Evolutionary conservation across 2,329 filamentous ascomycete species (phyloP).

Genomic region (Pseudocercospora eumusae): DNA sequence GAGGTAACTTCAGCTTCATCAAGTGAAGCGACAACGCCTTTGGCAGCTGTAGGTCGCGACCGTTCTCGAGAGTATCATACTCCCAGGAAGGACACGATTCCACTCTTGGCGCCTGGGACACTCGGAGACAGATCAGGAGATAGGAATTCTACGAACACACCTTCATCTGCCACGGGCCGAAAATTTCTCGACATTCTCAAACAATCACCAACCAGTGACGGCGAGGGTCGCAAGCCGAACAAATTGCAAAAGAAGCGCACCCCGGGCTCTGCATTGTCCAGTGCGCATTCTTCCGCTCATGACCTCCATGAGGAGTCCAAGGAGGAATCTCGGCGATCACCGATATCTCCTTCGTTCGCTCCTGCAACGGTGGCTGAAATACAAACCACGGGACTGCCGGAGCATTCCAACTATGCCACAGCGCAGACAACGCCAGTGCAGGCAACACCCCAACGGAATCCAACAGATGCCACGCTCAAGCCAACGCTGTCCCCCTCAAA

Average conservation of each 20-base stretch:
- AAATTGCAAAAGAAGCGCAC: slow-evolving; percentile 89
- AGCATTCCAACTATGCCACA: slow-evolving; percentile 48
- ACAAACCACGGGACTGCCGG: slow-evolving; percentile 15
- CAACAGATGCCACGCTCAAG: slow-evolving; percentile 56
- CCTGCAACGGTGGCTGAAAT: background rate
- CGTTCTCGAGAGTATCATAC: slow-evolving; percentile 37
- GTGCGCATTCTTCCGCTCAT: slow-evolving; percentile 84
- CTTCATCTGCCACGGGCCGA: slow-evolving; percentile 34
- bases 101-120: slow-evolving; percentile 38
- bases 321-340: slow-evolving; percentile 35
- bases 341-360: slow-evolving; percentile 26
- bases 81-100: slow-evolving; percentile 41
- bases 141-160: slow-evolving; percentile 33
- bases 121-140: slow-evolving; percentile 31
- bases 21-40: slow-evolving; percentile 42
- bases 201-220: slow-evolving; percentile 62
- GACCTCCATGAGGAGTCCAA: slow-evolving; percentile 53
- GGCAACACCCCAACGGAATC: slow-evolving; percentile 78
- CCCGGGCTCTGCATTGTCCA: slow-evolving; percentile 74
- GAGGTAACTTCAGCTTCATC: slow-evolving; percentile 45
- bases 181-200: slow-evolving; percentile 68
- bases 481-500: slow-evolving; percentile 72
- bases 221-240: slow-evolving; percentile 68
- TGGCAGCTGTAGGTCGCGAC: slow-evolving; percentile 36
- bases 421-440: slow-evolving; percentile 57